phyloP scores from a whole-genome alignment of 2,329 filamentous ascomycete genomes.

The Allantophomopsis cytisporea region DNA sequence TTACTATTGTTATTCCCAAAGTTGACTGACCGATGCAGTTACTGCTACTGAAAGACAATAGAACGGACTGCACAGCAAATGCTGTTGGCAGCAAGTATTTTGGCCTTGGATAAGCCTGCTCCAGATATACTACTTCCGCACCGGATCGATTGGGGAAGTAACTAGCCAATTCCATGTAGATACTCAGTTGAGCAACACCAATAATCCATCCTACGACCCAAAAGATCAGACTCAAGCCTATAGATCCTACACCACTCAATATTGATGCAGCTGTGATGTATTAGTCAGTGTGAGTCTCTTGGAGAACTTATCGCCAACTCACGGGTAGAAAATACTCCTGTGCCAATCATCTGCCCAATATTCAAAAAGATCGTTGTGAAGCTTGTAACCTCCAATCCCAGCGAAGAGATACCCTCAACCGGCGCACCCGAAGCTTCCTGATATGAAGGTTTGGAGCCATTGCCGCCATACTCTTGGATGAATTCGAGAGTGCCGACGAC shows the following conservation, averaged over 20 bases:
- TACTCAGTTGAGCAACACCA: conserved; percentile 35
- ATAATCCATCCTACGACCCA: conserved; percentile 51
- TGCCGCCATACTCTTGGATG: conserved; percentile 22
- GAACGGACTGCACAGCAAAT: conserved; percentile 49
- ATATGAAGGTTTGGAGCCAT: conserved; percentile 31
- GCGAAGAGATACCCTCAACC: conserved; percentile 40
- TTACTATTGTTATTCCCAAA: not conserved
- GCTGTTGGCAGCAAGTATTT: conserved; percentile 49
- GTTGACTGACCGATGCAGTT: conserved; percentile 36
- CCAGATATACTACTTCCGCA: conserved; percentile 53
- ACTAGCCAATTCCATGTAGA: conserved; percentile 49
- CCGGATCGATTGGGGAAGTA: conserved; percentile 56
- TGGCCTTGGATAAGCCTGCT: conserved; percentile 52
- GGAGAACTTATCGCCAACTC: conserved; percentile 10
- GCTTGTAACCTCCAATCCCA: conserved; percentile 43
- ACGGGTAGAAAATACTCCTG: conserved; percentile 53
- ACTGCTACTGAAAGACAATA: conserved; percentile 51
- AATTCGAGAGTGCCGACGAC: not conserved
- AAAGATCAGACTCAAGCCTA: conserved; percentile 48
- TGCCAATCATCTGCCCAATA: conserved; percentile 48
- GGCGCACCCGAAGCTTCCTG: conserved; percentile 50
- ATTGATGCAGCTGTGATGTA: conserved; percentile 35
- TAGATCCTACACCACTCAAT: conserved; percentile 43
- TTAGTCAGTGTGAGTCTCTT: not conserved
- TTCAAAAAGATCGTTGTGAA: conserved; percentile 46